These are phyloP conservation scores for Hypoxylon sp. DNA, from an alignment of 2,329 filamentous ascomycete genomes.

Conservation along the genomic window DNA sequence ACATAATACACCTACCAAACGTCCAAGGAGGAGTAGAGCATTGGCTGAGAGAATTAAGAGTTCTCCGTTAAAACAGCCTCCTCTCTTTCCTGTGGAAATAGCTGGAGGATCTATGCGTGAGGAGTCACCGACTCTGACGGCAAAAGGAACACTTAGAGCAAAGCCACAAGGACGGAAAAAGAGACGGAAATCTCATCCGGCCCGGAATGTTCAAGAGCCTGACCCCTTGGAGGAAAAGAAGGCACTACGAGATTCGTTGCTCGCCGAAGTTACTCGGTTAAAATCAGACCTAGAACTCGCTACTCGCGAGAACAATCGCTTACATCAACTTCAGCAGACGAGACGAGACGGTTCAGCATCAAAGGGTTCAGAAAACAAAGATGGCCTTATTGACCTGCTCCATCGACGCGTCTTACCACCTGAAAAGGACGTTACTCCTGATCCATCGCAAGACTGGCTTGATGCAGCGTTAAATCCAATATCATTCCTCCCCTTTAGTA, in stretches of 20 bases:
- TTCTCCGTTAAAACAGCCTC: slow-evolving; percentile 65
- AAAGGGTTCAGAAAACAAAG: slow-evolving; percentile 51
- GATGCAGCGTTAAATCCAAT: slow-evolving; percentile 65
- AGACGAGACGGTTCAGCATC: slow-evolving; percentile 46
- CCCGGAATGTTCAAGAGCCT: slow-evolving; percentile 58
- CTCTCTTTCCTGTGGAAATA: slow-evolving; percentile 50
- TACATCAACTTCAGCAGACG: slow-evolving; percentile 60
- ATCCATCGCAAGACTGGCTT: slow-evolving; percentile 59
- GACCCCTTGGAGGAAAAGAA: slow-evolving; percentile 65
- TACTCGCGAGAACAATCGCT: slow-evolving; percentile 69
- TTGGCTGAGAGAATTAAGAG: slow-evolving; percentile 58
- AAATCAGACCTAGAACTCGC: slow-evolving; percentile 70
- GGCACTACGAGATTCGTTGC: slow-evolving; percentile 65
- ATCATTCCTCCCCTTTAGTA: slow-evolving; percentile 65
- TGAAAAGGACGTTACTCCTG: slow-evolving; percentile 49
- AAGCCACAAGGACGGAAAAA: slow-evolving; percentile 33
- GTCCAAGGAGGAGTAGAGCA: slow-evolving; percentile 59
- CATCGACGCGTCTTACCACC: slow-evolving; percentile 58
- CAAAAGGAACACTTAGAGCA: slow-evolving; percentile 27
- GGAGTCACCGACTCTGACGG: slow-evolving; percentile 39
- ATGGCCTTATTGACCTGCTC: slow-evolving; percentile 58
- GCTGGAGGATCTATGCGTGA: slow-evolving; percentile 19
- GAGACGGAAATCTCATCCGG: slow-evolving; percentile 52
- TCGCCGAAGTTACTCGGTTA: slow-evolving; percentile 68
- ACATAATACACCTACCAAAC: slow-evolving; percentile 69